Evolutionary conservation across 2,329 filamentous ascomycete genomes (phyloP), one percentile per base, ranked within the genome.

Genomic region (Aspergillus phoenicis): DNA sequence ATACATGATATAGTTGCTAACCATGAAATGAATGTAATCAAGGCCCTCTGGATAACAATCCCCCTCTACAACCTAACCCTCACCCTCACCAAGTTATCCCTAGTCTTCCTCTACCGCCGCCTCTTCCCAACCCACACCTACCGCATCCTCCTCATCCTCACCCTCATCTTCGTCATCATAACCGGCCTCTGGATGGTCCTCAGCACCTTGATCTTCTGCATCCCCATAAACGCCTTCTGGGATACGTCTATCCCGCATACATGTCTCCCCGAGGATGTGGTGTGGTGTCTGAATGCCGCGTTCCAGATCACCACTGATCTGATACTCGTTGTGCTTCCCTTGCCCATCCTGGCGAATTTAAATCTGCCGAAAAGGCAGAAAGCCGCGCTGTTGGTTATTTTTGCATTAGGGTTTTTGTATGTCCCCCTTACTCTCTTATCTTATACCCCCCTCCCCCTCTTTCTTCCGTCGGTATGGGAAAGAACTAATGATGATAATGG

Each of bases 61-160:
- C 71, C 74, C 11, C 66, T 75, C 33, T 77, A 77, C 64, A 77
- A 76, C 47, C 55, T 73, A 20, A 62, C 67, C 5, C 61, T 77
- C 4, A 65, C 70, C 38, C 52, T 77, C 1, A 63, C 72, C 57
- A 77, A 77, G 52, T 47, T 72, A 13, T 77, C 75, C 4, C 66
- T 72, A 26, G 48, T 73, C 1, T 48, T 71, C n/a, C 66, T 77
- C 39, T 76, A 70, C 60, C 38, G 66, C 38, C 72, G 74, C 13
- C 69, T 77, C 36, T 77, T 77, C 57, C 61, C 64, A 2, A 45
- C 57, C 0, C 65, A 55, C 24, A n/a, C 8, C 15, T 71, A 73
- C 41, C 62, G 65, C 1, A 57, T 68, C 24, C n/a, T 60, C 8
- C 64, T 64, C 13, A 66, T 63, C 22, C 17, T 57, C 28, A 22